Evolutionary conservation across 768 basidiomycete species (phyloP).

Genomic region (Russula virescens): DNA sequence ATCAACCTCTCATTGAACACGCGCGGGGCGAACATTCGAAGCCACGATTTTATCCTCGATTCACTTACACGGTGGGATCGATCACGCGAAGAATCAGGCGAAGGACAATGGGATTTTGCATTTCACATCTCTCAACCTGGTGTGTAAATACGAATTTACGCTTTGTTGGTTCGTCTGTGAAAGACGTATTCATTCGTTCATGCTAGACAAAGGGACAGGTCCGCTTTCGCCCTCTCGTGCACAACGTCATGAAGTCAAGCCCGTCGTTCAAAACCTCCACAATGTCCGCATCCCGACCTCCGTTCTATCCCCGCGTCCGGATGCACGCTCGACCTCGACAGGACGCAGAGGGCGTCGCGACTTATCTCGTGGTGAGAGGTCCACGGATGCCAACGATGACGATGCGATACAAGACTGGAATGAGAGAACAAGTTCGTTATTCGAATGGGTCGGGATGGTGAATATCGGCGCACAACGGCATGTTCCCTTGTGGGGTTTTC

Average conservation of each 20-base stretch:
- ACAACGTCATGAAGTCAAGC: slow-evolving; percentile 24
- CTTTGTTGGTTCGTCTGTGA: slow-evolving; percentile 3
- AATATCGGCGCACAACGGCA: slow-evolving; percentile 62
- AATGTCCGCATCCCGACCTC: slow-evolving; percentile 42
- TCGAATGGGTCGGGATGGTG: slow-evolving; percentile 75
- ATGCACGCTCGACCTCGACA: slow-evolving; percentile 7
- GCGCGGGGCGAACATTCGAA: slow-evolving; percentile 15
- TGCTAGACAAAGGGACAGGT: background rate
- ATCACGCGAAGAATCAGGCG: slow-evolving; percentile 18
- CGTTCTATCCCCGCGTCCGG: slow-evolving; percentile 30
- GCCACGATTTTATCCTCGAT: slow-evolving; percentile 1
- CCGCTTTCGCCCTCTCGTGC: slow-evolving; percentile 4
- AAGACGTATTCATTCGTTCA: background rate
- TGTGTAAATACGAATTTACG: background rate
- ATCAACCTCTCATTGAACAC: slow-evolving; percentile 9
- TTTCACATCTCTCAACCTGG: slow-evolving; percentile 16
- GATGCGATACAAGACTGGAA: slow-evolving; percentile 49
- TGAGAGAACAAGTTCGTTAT: slow-evolving; percentile 40
- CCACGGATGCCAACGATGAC: slow-evolving; percentile 28
- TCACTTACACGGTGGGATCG: slow-evolving; percentile 17
- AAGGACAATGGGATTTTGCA: slow-evolving; percentile 24
- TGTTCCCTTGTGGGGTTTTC: background rate
- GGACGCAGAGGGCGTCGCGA: slow-evolving; percentile 2
- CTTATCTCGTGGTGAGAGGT: background rate
- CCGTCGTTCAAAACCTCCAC: slow-evolving; percentile 26